Percentiles rank a stretch among this genome's conserved stretches.
These are phyloP conservation scores for Oryza nivara DNA, from an alignment of 176 grass and related monocot species.

Conservation along the genomic window DNA sequence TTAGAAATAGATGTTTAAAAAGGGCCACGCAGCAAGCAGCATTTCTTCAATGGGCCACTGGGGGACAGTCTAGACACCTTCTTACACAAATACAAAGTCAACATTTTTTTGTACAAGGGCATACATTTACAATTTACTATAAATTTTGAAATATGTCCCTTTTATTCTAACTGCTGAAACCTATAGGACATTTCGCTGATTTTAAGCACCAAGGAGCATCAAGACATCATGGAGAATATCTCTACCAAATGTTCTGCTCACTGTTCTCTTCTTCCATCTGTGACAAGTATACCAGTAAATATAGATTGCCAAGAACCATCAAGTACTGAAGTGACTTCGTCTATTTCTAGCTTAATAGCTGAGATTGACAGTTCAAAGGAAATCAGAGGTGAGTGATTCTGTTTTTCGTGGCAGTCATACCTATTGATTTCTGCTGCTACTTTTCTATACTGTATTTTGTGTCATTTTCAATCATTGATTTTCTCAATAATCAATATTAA, in stretches of 20 bases:
- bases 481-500: not conserved
- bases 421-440: slow-evolving; percentile 27
- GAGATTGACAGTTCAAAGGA: slow-evolving; percentile 59
- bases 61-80: not conserved
- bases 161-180: slow-evolving; percentile 40
- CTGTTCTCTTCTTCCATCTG: slow-evolving; percentile 72
- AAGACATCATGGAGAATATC: slow-evolving; percentile 69
- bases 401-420: not conserved
- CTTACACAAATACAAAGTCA: not conserved
- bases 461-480: not conserved
- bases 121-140: slow-evolving; percentile 5
- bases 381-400: slow-evolving; percentile 44
- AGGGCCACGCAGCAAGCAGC: not conserved
- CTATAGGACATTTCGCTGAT: slow-evolving; percentile 88
- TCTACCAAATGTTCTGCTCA: slow-evolving; percentile 81
- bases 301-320: slow-evolving; percentile 52
- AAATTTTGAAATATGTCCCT: not conserved
- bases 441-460: slow-evolving; percentile 1
- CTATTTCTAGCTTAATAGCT: slow-evolving; percentile 58
- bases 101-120: not conserved
- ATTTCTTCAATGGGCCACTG: slow-evolving; percentile 6
- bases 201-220: slow-evolving; percentile 90
- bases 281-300: slow-evolving; percentile 55
- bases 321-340: slow-evolving; percentile 41
- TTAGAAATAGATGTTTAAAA: not conserved